Percentiles rank a stretch among this genome's conserved stretches.
These are phyloP conservation scores for Aureobasidium sp. DNA, from an alignment of 2,329 filamentous ascomycete genomes.

Conservation along the genomic window DNA sequence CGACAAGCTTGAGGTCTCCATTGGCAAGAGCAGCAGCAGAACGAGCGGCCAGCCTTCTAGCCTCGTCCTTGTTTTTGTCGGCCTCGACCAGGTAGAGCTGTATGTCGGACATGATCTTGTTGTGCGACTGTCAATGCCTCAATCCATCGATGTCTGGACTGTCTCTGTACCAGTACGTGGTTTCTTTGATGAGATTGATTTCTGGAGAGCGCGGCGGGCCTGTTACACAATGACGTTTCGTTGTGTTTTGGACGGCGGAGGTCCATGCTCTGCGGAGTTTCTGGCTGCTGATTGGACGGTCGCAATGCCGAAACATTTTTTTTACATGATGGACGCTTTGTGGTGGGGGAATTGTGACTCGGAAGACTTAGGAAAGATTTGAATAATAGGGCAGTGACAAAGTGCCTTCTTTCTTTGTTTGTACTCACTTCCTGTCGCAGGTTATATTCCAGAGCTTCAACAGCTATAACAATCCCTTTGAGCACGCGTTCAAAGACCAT, in stretches of 20 bases:
- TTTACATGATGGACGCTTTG: not conserved
- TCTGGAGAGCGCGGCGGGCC: not conserved
- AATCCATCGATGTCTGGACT: not conserved
- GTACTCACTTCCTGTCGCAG: not conserved
- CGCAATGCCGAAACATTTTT: conserved; percentile 13
- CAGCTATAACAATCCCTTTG: not conserved
- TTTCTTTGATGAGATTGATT: not conserved
- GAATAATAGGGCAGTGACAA: not conserved
- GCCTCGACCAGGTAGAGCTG: conserved; percentile 46
- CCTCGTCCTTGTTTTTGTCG: conserved; percentile 42
- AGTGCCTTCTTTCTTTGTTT: not conserved
- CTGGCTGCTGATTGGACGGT: not conserved
- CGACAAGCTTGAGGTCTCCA: conserved; percentile 54
- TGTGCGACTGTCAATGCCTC: conserved; percentile 15
- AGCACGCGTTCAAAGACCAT: not conserved
- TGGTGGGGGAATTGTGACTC: conserved; percentile 8
- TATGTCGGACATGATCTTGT: conserved; percentile 42
- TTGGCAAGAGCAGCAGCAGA: conserved; percentile 46
- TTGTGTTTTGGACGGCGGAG: not conserved
- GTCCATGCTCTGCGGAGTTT: not conserved
- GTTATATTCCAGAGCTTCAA: not conserved
- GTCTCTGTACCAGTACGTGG: not conserved
- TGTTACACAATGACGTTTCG: conserved; percentile 6
- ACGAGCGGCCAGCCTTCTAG: conserved; percentile 35
- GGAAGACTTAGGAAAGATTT: not conserved